Percentiles rank a stretch among this genome's conserved stretches.
These are phyloP conservation scores for Fulvia fulva DNA, from an alignment of 2,329 filamentous ascomycete species.

Conservation along the genomic window DNA sequence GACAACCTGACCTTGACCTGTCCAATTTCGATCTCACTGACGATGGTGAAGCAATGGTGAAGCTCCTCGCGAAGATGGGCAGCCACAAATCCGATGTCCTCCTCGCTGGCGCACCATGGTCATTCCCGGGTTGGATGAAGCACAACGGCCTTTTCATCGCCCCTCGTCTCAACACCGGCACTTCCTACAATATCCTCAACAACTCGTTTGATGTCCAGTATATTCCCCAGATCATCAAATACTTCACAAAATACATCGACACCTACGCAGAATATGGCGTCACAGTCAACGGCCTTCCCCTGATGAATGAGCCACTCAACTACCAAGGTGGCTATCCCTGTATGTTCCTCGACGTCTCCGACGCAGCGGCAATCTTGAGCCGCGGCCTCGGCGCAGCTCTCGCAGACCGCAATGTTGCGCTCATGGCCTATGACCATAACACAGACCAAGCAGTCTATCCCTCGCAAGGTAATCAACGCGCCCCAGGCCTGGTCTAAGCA, in stretches of 20 bases:
- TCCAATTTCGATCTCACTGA: slow-evolving; percentile 33
- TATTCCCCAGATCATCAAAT: slow-evolving; percentile 32
- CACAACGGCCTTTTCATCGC: slow-evolving; percentile 33
- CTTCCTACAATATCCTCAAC: slow-evolving; percentile 21
- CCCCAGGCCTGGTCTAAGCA: slow-evolving; percentile 29
- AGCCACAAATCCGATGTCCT: slow-evolving; percentile 34
- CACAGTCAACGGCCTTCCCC: slow-evolving; percentile 35
- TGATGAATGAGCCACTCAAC: slow-evolving; percentile 41
- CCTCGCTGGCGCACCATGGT: slow-evolving; percentile 38
- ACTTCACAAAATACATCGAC: slow-evolving; percentile 39
- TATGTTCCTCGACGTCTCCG: slow-evolving; percentile 36
- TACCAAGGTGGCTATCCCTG: slow-evolving; percentile 37
- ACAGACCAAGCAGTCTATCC: slow-evolving; percentile 37
- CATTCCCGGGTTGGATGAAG: slow-evolving; percentile 41
- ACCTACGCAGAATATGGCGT: slow-evolving; percentile 33
- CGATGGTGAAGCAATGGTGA: slow-evolving; percentile 37
- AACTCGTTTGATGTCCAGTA: slow-evolving; percentile 37
- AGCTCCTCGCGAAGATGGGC: slow-evolving; percentile 37
- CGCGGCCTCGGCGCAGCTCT: slow-evolving; percentile 24
- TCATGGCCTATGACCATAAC: slow-evolving; percentile 42
- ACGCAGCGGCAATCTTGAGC: slow-evolving; percentile 35
- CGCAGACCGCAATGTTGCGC: slow-evolving; percentile 21
- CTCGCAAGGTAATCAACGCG: slow-evolving; percentile 32
- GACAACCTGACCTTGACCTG: slow-evolving; percentile 32
- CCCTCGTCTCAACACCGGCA: slow-evolving; percentile 19